Evolutionary conservation across 176 grass and related monocot species (phyloP).

Genomic region (Rhynchospora tenuis): DNA sequence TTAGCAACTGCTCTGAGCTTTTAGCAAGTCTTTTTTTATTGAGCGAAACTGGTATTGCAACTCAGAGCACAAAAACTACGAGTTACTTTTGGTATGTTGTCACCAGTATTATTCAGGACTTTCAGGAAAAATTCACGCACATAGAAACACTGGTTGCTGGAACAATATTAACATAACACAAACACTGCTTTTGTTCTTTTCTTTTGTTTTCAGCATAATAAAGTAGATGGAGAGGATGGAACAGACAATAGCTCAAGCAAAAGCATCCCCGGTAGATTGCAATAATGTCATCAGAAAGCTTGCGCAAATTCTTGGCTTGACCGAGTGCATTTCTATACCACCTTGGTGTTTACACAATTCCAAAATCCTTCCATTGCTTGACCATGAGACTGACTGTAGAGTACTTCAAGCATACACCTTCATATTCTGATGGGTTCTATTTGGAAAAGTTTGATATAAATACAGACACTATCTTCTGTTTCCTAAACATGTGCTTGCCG

Average conservation of each 20-base stretch:
- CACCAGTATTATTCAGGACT: neutral
- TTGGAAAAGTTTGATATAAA: constrained; percentile 47
- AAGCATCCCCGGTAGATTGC: constrained; percentile 77
- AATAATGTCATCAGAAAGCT: constrained; percentile 90
- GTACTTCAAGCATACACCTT: constrained; percentile 55
- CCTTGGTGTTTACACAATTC: constrained; percentile 97
- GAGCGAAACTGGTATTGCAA: neutral
- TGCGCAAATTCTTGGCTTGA: constrained; percentile 89
- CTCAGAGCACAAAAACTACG: neutral
- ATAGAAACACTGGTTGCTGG: neutral
- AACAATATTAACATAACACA: constrained; percentile 3
- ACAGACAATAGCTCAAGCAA: constrained; percentile 54
- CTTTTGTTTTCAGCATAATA: constrained; percentile 51
- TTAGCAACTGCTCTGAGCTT: neutral
- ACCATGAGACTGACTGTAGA: constrained; percentile 98
- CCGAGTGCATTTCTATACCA: constrained; percentile 90
- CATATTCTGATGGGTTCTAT: constrained; percentile 46
- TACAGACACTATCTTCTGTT: constrained; percentile 84
- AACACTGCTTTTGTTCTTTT: neutral
- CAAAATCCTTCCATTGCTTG: constrained; percentile 84
- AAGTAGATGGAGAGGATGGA: constrained; percentile 75
- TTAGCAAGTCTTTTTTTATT: neutral
- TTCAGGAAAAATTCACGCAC: neutral
- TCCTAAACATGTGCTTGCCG: constrained; percentile 87
- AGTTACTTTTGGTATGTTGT: neutral